Evolutionary conservation across 2,329 filamentous ascomycete species (phyloP), one percentile per base, ranked within the genome.

Genomic region (Alternaria sp.): DNA sequence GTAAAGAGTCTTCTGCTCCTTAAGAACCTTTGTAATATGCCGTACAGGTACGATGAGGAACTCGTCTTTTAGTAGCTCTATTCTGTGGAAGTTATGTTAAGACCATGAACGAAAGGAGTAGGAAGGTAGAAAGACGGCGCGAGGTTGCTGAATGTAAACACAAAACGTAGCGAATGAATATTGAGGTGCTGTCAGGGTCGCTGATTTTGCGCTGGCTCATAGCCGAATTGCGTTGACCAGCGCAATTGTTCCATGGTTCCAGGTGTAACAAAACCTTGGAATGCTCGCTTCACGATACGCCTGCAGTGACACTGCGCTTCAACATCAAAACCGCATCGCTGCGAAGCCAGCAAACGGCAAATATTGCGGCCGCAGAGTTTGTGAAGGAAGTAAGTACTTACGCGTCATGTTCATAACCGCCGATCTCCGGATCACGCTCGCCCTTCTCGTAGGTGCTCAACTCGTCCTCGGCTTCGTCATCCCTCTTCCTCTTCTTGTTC

Each of bases 41-140:
- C 69, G 65, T 10, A 72, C 68, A 1, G 79, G 75, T 5, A 81
- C 67, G 7, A 71, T 66, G 0, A 68, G 73, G 49, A 80, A 81
- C 41, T 81, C 78, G 51, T 79, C 76, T 61, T 79, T 80, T 11
- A 82, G 71, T n/a, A 77, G 41, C 6, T 70, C 65, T 39, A 59
- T 7, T n/a, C 75, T 78, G 49, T 10, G 49, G 6, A 24, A 60
- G 13, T 21, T 7, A 40, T 40, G 58, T 71, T 41, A 69, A 63
- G 39, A 45, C 54, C 17, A 36, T 23, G 40, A 14, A 45, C n/a
- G 21, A 51, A 21, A 49, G 26, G 21, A 14, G 13, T n/a, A 33
- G 31, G 13, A n/a, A 48, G 13, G 13, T 48, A n/a, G 8, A 9
- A 29, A 21, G 26, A 52, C 26, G 28, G 17, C 23, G 14, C 34